Evolutionary conservation across 106 monocot species (phyloP).

Genomic region (Allium fistulosum): DNA sequence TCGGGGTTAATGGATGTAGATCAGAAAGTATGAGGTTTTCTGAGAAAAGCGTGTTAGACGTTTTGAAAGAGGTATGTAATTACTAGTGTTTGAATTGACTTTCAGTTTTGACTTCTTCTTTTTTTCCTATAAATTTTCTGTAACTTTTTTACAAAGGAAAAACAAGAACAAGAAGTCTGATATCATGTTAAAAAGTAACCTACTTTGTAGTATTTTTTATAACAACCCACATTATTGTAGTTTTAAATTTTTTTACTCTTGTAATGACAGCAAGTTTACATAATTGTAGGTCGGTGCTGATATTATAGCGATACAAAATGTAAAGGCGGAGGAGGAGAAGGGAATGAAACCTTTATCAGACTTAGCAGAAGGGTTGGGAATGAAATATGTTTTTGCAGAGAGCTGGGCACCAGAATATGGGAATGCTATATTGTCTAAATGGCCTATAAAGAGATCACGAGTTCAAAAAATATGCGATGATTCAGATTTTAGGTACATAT

Average conservation of each 20-base stretch:
- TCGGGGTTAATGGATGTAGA: slow-evolving; percentile 19
- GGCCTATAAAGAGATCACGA: slow-evolving; percentile 64
- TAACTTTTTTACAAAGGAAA: too few species aligned
- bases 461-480: slow-evolving; percentile 68
- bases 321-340: slow-evolving; percentile 90
- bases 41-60: slow-evolving; percentile 61
- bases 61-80: slow-evolving; percentile 41
- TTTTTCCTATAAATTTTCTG: too few species aligned
- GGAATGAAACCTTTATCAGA: slow-evolving; percentile 82
- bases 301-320: slow-evolving; percentile 79
- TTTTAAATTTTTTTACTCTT: too few species aligned
- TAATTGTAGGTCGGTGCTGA: slow-evolving; percentile 37
- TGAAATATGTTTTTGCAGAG: slow-evolving; percentile 87
- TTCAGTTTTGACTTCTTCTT: too few species aligned
- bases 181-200: too few species aligned
- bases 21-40: slow-evolving; percentile 32
- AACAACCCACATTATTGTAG: too few species aligned
- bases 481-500: slow-evolving; percentile 47
- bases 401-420: slow-evolving; percentile 71
- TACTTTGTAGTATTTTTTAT: too few species aligned
- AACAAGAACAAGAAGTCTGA: too few species aligned
- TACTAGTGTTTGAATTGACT: too few species aligned
- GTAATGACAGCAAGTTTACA: too few species aligned
- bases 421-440: slow-evolving; percentile 74
- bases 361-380: slow-evolving; percentile 69